Conservation (phyloP, 805 yeast species). For the Lipomyces mesembrius region DNA sequence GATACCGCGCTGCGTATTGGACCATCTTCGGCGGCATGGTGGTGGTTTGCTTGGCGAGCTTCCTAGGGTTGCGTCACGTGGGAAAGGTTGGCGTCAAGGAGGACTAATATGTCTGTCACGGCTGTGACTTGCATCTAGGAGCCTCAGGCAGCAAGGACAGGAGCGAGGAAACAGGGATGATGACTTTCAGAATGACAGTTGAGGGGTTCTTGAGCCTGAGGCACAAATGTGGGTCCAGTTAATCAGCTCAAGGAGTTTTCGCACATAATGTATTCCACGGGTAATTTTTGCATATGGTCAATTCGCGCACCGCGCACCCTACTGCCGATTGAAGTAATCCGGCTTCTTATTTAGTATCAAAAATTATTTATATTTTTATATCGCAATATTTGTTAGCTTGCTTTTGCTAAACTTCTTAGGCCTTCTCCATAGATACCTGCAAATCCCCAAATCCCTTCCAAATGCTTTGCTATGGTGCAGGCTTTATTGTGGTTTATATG, state of each 20-base stretch:
- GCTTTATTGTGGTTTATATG: no score
- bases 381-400: no score
- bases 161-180: conserved; percentile 10
- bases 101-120: conserved; percentile 7
- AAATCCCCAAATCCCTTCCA: no score
- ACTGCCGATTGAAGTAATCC: conserved; percentile 7
- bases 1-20: conserved; percentile 13
- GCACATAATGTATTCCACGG: conserved; percentile 4
- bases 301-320: conserved; percentile 6
- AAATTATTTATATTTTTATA: conserved; percentile 6
- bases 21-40: conserved; percentile 11
- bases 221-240: conserved; percentile 5
- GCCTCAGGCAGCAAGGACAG: conserved; percentile 11
- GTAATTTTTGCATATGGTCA: conserved; percentile 7
- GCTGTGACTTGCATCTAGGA: conserved; percentile 4
- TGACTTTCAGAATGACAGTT: conserved; percentile 9
- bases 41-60: conserved; percentile 11
- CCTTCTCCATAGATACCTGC: no score
- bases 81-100: conserved; percentile 13
- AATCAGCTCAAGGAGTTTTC: conserved; percentile 7
- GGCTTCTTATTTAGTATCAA: conserved; percentile 6
- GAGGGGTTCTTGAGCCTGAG: conserved; percentile 5
- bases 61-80: conserved; percentile 9
- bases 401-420: no score
- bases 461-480: no score